phyloP scores from a whole-genome alignment of 1,284 basidiomycete genomes.

The Pulveroboletus sp. region DNA sequence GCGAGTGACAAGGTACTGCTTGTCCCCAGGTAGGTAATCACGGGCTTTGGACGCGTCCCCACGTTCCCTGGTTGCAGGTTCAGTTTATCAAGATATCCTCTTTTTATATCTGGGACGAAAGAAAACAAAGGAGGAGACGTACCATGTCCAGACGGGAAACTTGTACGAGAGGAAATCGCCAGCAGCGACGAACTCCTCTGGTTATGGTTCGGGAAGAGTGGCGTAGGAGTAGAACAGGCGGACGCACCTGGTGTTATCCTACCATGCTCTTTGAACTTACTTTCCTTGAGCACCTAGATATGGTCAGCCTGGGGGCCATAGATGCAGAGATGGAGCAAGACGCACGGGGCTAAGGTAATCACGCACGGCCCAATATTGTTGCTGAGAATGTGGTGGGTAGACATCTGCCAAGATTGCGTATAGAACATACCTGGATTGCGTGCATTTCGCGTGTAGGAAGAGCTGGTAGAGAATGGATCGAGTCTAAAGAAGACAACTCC shows the following conservation, averaged over 20 bases:
- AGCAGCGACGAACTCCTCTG: slow-evolving; percentile 95
- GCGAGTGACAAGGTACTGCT: slow-evolving; percentile 94
- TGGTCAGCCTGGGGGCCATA: slow-evolving; percentile 34
- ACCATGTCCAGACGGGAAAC: slow-evolving; percentile 96
- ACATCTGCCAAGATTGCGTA: slow-evolving; percentile 65
- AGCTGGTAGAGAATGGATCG: slow-evolving; percentile 10
- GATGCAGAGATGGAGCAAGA: slow-evolving; percentile 25
- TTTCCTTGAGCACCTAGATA: slow-evolving; percentile 87
- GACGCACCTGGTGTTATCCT: slow-evolving; percentile 89
- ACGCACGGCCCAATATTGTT: slow-evolving; percentile 93
- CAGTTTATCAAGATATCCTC: background rate
- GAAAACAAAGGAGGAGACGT: slow-evolving; percentile 31
- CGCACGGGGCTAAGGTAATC: slow-evolving; percentile 94
- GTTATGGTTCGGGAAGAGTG: slow-evolving; percentile 20
- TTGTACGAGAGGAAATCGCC: slow-evolving; percentile 95
- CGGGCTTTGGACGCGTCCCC: slow-evolving; percentile 82
- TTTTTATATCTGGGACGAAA: background rate
- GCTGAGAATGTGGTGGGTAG: slow-evolving; percentile 41
- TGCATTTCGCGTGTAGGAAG: slow-evolving; percentile 50
- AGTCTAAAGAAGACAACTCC: slow-evolving; percentile 18
- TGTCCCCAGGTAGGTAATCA: slow-evolving; percentile 92
- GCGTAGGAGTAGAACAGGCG: slow-evolving; percentile 8
- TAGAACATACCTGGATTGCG: too few species aligned
- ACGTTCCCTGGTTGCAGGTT: slow-evolving; percentile 66
- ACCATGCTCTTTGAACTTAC: slow-evolving; percentile 99